Percentiles rank a stretch among this genome's conserved stretches.
Evolutionary conservation across 1,284 basidiomycete genomes (phyloP).

Genomic region (Ceratobasidium sp.): DNA sequence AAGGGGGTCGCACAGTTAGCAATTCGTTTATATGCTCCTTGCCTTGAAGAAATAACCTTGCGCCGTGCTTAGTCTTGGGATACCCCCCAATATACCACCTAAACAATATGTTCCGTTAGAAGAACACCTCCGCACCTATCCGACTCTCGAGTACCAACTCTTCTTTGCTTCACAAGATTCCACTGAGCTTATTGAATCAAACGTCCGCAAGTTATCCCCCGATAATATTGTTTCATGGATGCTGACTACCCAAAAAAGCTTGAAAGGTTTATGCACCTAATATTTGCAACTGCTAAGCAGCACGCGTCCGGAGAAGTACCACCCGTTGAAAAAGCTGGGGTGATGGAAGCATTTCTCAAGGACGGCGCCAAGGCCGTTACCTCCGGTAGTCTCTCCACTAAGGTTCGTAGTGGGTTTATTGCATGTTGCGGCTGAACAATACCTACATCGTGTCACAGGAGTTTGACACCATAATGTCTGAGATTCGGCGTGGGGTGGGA

Average conservation of each 20-base stretch:
- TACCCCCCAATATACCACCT: background rate
- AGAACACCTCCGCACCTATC: background rate
- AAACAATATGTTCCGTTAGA: slow-evolving; percentile 18
- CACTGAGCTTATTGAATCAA: slow-evolving; percentile 28
- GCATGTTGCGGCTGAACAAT: too few relatives aligned
- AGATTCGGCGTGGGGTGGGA: slow-evolving; percentile 31
- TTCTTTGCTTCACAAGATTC: slow-evolving; percentile 39
- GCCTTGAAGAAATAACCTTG: too few relatives aligned
- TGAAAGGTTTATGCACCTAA: slow-evolving; percentile 18
- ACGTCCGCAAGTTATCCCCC: slow-evolving; percentile 2
- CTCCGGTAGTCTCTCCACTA: slow-evolving; percentile 9
- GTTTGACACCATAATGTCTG: slow-evolving; percentile 15
- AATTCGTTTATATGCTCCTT: too few relatives aligned
- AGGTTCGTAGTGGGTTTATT: background rate
- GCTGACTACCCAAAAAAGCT: slow-evolving; percentile 1
- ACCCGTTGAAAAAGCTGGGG: slow-evolving; percentile 11
- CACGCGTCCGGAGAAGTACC: slow-evolving; percentile 3
- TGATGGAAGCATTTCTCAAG: slow-evolving; percentile 33
- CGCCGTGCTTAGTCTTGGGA: slow-evolving; percentile 7
- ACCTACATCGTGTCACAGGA: background rate
- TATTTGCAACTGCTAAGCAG: slow-evolving; percentile 18
- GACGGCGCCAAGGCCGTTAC: slow-evolving; percentile 10
- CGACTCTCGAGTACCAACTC: slow-evolving; percentile 33
- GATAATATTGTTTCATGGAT: background rate
- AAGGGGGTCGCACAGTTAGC: slow-evolving; percentile 34